phyloP scores from a whole-genome alignment of 441 rosid genomes.

The Kokia cookei region DNA sequence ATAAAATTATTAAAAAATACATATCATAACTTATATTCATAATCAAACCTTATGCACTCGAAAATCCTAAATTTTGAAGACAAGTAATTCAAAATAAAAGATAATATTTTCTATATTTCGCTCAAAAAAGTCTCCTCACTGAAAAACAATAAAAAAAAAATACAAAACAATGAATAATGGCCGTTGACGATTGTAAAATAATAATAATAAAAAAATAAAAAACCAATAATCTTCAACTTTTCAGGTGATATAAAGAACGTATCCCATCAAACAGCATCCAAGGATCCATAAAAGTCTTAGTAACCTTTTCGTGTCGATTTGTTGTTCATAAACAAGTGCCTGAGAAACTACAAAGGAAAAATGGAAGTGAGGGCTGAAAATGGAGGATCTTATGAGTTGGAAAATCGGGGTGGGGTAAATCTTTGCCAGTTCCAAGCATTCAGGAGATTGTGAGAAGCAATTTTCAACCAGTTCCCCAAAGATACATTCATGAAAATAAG shows the following conservation, averaged over 20 bases:
- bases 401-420: background rate
- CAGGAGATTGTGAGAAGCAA: constrained; percentile 18
- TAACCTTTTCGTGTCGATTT: background rate
- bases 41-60: too few relatives aligned
- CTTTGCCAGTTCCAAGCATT: constrained; percentile 21
- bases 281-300: background rate
- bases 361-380: background rate
- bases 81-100: too few relatives aligned
- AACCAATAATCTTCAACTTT: background rate
- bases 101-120: too few relatives aligned
- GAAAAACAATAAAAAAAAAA: background rate
- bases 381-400: background rate
- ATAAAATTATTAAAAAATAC: too few relatives aligned
- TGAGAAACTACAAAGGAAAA: background rate
- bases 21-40: too few relatives aligned
- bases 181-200: background rate
- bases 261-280: background rate
- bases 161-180: background rate
- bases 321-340: background rate
- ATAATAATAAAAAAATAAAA: background rate
- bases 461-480: constrained; percentile 16
- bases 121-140: too few relatives aligned
- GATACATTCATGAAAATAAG: constrained; percentile 10
- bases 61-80: too few relatives aligned
- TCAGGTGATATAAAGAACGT: background rate